These are phyloP conservation scores for Thalassiosira ordinaria DNA, from an alignment of 352 stramenopile genomes.

Conservation along the genomic window DNA sequence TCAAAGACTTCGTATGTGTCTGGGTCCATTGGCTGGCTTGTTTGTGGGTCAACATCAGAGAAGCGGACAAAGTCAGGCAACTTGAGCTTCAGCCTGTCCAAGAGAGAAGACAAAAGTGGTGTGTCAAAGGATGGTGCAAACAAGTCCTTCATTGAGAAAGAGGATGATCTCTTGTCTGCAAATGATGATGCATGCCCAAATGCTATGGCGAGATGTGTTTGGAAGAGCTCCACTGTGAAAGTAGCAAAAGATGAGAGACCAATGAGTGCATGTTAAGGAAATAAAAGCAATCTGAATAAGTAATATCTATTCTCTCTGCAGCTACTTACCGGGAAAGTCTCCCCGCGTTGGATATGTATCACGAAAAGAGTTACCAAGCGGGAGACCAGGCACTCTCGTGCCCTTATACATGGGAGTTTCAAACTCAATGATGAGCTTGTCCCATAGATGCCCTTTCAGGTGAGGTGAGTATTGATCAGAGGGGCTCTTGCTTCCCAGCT, in stretches of 20 bases:
- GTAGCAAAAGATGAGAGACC: background rate
- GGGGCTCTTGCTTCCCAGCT: constrained; percentile 40
- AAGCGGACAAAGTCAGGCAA: too few relatives aligned
- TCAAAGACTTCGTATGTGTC: constrained; percentile 24
- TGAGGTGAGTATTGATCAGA: constrained; percentile 19
- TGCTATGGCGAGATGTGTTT: constrained; percentile 32
- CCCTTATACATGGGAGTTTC: constrained; percentile 24
- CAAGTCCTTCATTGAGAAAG: constrained; percentile 23
- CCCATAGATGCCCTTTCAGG: constrained; percentile 19
- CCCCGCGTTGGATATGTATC: constrained; percentile 12
- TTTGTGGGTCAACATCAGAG: too few relatives aligned
- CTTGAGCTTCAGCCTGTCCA: constrained; percentile 22
- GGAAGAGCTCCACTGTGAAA: constrained; percentile 28
- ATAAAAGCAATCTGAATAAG: too few relatives aligned
- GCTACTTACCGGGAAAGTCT: constrained; percentile 22
- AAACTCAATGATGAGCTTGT: constrained; percentile 14
- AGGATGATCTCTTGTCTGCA: constrained; percentile 6
- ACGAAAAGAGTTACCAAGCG: constrained; percentile 28
- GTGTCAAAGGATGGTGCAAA: constrained; percentile 21
- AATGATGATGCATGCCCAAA: constrained; percentile 32
- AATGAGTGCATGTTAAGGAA: background rate
- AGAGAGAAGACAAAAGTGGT: constrained; percentile 4
- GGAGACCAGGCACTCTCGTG: constrained; percentile 23
- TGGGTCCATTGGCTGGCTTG: constrained; percentile 31
- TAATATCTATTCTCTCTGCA: too few relatives aligned